Percentiles rank a stretch among this genome's conserved stretches.
Conservation (phyloP, 306 rosid species). For the Astragalus membranaceus region DNA sequence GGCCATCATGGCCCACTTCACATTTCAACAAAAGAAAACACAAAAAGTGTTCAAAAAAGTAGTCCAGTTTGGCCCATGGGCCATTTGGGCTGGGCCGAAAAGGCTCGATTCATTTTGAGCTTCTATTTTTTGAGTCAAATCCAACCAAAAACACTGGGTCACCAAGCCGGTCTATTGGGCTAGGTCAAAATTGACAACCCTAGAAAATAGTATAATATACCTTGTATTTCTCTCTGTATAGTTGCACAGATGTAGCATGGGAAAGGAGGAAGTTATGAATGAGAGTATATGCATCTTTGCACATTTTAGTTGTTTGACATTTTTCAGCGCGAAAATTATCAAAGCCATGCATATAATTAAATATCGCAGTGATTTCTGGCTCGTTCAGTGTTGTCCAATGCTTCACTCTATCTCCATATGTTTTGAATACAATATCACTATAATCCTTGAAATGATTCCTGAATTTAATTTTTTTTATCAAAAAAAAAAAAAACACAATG, state of each 20-base stretch:
- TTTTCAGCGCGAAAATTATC: constrained; percentile 5
- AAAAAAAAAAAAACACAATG: too few species aligned
- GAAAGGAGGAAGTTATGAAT: constrained; percentile 30
- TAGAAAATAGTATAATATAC: background rate
- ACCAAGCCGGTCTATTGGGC: too few species aligned
- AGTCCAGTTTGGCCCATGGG: too few species aligned
- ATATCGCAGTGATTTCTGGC: constrained; percentile 7
- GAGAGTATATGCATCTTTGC: constrained; percentile 32
- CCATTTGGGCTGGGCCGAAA: too few species aligned
- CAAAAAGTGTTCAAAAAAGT: too few species aligned
- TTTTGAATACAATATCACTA: constrained; percentile 21
- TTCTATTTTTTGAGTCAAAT: too few species aligned
- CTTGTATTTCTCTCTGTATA: constrained; percentile 26
- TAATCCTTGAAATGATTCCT: constrained; percentile 32
- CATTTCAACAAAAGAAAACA: too few species aligned
- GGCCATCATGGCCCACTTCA: too few species aligned
- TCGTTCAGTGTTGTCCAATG: constrained; percentile 37
- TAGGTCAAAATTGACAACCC: too few species aligned
- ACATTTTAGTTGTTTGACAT: background rate
- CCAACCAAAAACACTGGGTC: too few species aligned
- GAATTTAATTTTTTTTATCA: background rate
- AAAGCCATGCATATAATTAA: constrained; percentile 23
- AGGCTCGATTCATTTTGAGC: too few species aligned
- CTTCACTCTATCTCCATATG: constrained; percentile 41
- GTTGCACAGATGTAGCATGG: constrained; percentile 21